Conservation (phyloP, 306 rosid species). For the Castanospermum australe region DNA sequence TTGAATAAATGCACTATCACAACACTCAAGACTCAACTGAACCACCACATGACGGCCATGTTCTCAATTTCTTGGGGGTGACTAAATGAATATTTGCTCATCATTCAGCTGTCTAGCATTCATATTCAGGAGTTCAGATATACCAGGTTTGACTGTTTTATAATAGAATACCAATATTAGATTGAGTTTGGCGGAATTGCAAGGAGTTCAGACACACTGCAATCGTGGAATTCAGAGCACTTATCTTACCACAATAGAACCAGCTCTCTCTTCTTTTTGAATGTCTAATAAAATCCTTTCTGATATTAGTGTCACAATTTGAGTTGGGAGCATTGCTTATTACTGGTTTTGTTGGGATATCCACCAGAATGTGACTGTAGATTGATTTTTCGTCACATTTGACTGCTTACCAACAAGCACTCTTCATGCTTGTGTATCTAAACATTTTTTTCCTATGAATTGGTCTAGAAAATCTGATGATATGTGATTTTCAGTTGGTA, state of each 20-base stretch:
- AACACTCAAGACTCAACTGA: not conserved
- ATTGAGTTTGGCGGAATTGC: not conserved
- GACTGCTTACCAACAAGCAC: not conserved
- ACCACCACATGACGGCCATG: not conserved
- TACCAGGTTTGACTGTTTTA: slow-evolving; percentile 12
- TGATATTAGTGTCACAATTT: not conserved
- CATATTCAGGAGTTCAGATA: not conserved
- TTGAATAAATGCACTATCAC: not conserved
- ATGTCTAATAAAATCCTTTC: not conserved
- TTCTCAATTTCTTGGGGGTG: not conserved
- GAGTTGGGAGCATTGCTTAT: slow-evolving; percentile 12
- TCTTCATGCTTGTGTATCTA: not conserved
- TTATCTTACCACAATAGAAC: not conserved
- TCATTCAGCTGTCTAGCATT: not conserved
- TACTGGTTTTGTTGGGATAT: not conserved
- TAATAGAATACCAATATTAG: slow-evolving; percentile 2
- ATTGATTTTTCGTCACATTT: slow-evolving; percentile 6
- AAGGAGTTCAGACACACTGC: not conserved
- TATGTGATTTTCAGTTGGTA: slow-evolving; percentile 20
- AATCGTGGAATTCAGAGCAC: not conserved
- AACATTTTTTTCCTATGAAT: not conserved
- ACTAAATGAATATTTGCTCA: not conserved
- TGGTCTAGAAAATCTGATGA: slow-evolving; percentile 10
- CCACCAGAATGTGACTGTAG: not conserved
- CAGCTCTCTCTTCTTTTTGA: not conserved